Percentiles rank a stretch among this genome's conserved stretches.
These are phyloP conservation scores for Pseudonectria buxi DNA, from an alignment of 2,329 filamentous ascomycete genomes.

Conservation along the genomic window DNA sequence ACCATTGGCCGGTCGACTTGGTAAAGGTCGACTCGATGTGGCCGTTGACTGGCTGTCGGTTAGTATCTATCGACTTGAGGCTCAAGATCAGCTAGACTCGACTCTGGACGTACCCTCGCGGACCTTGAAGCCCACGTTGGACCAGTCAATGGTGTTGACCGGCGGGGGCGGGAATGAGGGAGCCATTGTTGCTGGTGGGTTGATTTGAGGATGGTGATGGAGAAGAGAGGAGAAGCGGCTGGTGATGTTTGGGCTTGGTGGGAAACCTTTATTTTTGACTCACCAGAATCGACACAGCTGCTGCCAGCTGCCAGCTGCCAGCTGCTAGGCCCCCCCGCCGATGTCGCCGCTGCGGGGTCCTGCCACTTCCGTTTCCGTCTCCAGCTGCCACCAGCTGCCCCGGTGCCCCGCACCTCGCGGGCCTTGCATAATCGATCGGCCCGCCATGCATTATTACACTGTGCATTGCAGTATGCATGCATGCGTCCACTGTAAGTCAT, in stretches of 20 bases:
- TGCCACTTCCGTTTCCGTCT: too few species aligned
- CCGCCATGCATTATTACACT: too few species aligned
- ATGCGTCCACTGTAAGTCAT: too few species aligned
- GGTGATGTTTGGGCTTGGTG: too few species aligned
- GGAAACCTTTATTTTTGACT: conserved; percentile 7
- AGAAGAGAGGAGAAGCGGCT: background rate
- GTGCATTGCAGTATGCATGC: too few species aligned
- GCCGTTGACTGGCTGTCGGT: conserved; percentile 90
- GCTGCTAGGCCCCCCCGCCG: too few species aligned
- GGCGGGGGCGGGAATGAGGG: conserved; percentile 66
- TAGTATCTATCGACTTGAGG: background rate
- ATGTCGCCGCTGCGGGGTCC: too few species aligned
- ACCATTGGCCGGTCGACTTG: conserved; percentile 68
- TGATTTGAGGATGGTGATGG: background rate
- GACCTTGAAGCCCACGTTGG: conserved; percentile 84
- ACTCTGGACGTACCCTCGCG: conserved; percentile 61
- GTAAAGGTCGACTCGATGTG: conserved; percentile 88
- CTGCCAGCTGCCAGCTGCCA: too few species aligned
- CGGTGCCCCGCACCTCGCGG: too few species aligned
- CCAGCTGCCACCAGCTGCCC: too few species aligned
- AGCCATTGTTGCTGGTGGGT: conserved; percentile 32
- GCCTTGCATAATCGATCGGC: too few species aligned
- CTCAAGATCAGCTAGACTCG: background rate
- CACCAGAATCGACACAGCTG: too few species aligned
- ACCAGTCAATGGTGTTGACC: conserved; percentile 84